phyloP scores from a whole-genome alignment of 768 basidiomycete genomes.

The Tricholoma sp. region DNA sequence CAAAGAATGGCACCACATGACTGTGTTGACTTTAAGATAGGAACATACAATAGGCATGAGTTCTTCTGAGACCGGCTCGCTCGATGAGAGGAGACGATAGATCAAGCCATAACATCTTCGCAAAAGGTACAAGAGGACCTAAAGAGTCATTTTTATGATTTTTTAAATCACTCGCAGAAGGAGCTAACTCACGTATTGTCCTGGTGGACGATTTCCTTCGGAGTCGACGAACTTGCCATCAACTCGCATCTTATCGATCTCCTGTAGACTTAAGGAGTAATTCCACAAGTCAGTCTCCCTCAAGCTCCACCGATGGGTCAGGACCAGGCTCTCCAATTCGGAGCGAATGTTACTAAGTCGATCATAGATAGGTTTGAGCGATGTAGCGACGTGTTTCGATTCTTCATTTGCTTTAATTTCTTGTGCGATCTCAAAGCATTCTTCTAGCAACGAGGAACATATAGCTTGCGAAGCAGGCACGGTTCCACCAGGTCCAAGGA shows the following conservation, averaged over 20 bases:
- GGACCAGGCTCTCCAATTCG: constrained; percentile 85
- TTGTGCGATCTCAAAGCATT: constrained; percentile 92
- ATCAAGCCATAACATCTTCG: constrained; percentile 95
- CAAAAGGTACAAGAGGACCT: constrained; percentile 92
- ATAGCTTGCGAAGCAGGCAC: constrained; percentile 91
- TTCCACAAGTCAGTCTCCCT: constrained; percentile 93
- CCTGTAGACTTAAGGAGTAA: constrained; percentile 88
- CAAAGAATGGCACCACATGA: neutral
- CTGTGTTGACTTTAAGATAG: neutral
- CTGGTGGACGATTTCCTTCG: constrained; percentile 86
- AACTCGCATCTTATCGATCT: constrained; percentile 95
- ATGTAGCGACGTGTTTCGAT: constrained; percentile 78
- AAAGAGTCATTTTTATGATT: neutral
- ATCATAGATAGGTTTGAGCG: constrained; percentile 91
- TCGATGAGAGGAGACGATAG: constrained; percentile 87
- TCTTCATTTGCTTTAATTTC: constrained; percentile 95
- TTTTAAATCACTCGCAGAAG: neutral
- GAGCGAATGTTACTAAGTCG: constrained; percentile 79
- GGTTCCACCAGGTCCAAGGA: constrained; percentile 84
- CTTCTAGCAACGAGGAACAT: constrained; percentile 88
- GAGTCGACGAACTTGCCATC: constrained; percentile 96
- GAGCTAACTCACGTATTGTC: constrained; percentile 77
- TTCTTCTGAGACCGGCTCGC: constrained; percentile 97
- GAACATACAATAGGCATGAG: constrained; percentile 83
- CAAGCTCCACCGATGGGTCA: constrained; percentile 96